Base-by-base conservation (phyloP, 208 protist genomes). In the Polymyxa betae region DNA sequence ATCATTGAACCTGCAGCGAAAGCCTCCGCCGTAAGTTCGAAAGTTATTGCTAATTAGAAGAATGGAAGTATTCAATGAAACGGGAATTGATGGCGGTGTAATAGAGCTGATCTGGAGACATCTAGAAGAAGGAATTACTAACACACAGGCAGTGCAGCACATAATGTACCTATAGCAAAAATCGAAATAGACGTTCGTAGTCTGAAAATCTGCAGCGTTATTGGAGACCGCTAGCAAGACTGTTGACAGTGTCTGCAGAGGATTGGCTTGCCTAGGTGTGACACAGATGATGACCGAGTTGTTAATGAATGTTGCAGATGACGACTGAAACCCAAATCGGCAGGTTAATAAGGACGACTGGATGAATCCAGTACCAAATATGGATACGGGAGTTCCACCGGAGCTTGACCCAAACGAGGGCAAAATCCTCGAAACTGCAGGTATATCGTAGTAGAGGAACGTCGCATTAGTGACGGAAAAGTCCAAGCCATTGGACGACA, bases 401-500 rank as follows among this genome's bases (percentile, higher is more conserved):
- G 5, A 82, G n/a, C 16, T 20, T 35, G 72, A 82, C 72, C 72
- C 72, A n/a, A 82, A 82, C 5, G 72, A 5, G 35, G 72, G 72
- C 16, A 82, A 12, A 35, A 82, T 5, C 10, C 16, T 12, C 16
- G 72, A 45, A 43, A 82, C 35, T 5, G n/a, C 5, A 5, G 72
- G 72, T 43, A 12, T 16, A 43, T 5, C 12, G 12, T 82, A 43
- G n/a, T 82, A 82, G 16, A 20, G 35, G n/a, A 82, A 82, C 5
- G 40, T 43, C 12, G 5, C 16, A n/a, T 43, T n/a, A 43, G 16
- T 82, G n/a, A 16, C 35, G 12, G 87, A 87, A 60, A 90, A 92
- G 82, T 92, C 77, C 38, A 87, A 20, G 0, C 45, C 90, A 32
- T 92, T 92, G 88, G 89, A 90, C 12, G 60, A 77, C 38, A 92